Evolutionary conservation across 2,329 filamentous ascomycete genomes (phyloP).

Genomic region (Pestalotiopsis sp.): DNA sequence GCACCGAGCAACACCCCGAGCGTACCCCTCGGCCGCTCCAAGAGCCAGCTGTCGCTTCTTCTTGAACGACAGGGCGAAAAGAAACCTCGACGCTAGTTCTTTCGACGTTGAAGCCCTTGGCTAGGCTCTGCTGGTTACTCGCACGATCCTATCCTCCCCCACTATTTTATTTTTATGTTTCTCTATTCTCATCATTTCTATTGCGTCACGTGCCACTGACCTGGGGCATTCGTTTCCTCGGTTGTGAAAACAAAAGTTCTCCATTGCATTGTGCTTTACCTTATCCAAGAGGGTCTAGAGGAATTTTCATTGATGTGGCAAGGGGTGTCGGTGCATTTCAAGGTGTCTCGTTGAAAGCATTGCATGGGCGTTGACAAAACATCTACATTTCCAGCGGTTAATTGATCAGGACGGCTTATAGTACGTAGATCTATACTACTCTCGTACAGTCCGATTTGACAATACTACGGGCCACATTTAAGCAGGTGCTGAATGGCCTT

Average conservation of each 20-base stretch:
- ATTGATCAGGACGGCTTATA: not conserved
- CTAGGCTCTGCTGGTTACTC: not conserved
- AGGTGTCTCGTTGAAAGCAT: not conserved
- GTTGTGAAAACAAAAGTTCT: not conserved
- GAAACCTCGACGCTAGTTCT: constrained; percentile 26
- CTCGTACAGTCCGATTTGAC: not conserved
- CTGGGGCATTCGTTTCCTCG: not conserved
- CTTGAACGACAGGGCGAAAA: constrained; percentile 46
- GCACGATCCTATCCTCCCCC: not conserved
- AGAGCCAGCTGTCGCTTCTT: constrained; percentile 61
- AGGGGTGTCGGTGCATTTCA: not conserved
- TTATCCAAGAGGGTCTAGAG: not conserved
- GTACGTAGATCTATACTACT: not conserved
- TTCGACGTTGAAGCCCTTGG: not conserved
- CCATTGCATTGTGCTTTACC: not conserved
- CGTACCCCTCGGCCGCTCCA: constrained; percentile 58
- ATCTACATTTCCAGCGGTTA: not conserved
- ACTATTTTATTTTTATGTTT: not conserved
- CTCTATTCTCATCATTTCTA: too few species aligned
- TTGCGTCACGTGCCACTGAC: not conserved
- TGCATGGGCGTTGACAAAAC: not conserved
- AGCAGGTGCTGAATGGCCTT: not conserved
- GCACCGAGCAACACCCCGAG: constrained; percentile 46
- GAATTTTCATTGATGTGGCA: not conserved
- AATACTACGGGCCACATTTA: not conserved